Evolutionary conservation across 2,329 filamentous ascomycete species (phyloP), one percentile per base, ranked within the genome.

Genomic region (Colletotrichum sansevieriae): DNA sequence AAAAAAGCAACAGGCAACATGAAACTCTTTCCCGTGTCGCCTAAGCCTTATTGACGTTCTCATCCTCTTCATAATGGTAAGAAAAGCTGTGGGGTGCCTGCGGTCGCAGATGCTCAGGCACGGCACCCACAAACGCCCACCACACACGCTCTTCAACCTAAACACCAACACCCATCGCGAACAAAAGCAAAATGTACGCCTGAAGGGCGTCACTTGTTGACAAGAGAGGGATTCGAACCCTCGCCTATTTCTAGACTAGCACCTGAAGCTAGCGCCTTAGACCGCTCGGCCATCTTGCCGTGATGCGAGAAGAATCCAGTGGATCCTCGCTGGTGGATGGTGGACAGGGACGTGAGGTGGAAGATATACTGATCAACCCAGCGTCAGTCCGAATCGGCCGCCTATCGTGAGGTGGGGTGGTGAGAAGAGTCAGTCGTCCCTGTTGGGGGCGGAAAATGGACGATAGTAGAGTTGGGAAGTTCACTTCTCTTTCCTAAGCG

Each of bases 281-380:
- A 51, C 54, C 59, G 59, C 41, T 65, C 49, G 61, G 61, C 37
- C 46, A 58, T 65, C 46, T 57, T 56, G 54, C 52, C 55, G 20
- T 55, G 13, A 33, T 10, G n/a, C 20, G 39, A 29, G 7, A 9
- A 15, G 15, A 18, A 41, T 18, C 15, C 12, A 29, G 52, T 68
- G 47, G 59, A 54, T 44, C 18, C 47, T 55, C 37, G 39, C 35
- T 62, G 47, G n/a, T 62, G 20, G 59, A n/a, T 62, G 47, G n/a
- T 11, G 46, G 15, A 3, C 0, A 1, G 4, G 11, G 11, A 6
- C 33, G 47, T n/a, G 22, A 33, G 47, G 47, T 52, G 35, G 35
- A 37, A 54, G 6, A 62, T 52, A 62, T 44, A 62, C 43, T 22
- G 46, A 54, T 41, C 7, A 20, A 35, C 37, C 12, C 18, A 18